Evolutionary conservation across 352 stramenopile genomes (phyloP), one percentile per base, ranked within the genome.

Genomic region (Chrysophaeum taylorii): DNA sequence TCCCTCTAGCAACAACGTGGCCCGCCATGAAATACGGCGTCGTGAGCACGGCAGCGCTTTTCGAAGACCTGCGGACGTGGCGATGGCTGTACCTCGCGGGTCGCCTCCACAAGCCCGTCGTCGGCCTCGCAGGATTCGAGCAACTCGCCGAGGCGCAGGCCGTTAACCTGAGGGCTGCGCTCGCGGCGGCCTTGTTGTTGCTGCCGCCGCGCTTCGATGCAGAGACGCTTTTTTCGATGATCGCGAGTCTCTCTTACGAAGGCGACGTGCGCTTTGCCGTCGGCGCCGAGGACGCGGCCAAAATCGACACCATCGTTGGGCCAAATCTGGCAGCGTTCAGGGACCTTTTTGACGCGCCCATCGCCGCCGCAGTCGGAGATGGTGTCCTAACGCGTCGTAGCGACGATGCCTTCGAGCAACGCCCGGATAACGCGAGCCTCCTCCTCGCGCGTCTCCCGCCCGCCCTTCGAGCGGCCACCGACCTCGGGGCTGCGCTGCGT

Each of bases 71-170:
- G 4, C 27, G 33, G 5, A 2, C 7, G 9, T 63, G 52, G 52
- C 4, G 5, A 12, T 41, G 9, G 4, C 52, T 63, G 9, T 63
- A 63, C 52, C 27, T 63, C 52, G 52, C 52, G 25, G 52, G 52
- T 5, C 52, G 52, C 33, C 52, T 63, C 52, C 52, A 63, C 9
- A 63, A 63, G 52, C 52, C 52, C 33, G 52, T 38, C 27, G n/a
- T 35, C 27, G 36, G n/a, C 9, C 9, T 63, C 27, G 52, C n/a
- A 12, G 7, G 2, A 25, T 25, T 41, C 52, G 52, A 9, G 27
- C 5, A 9, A 2, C 33, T 63, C 25, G 9, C 5, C 7, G 25
- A 5, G 9, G 52, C 52, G 27, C 4, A n/a, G 7, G 33, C 7
- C 27, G 27, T 15, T 2, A 63, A 63, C 52, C 52, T 63, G 52